Evolutionary conservation across 306 rosid species (phyloP).

Genomic region (Trifolium repens): DNA sequence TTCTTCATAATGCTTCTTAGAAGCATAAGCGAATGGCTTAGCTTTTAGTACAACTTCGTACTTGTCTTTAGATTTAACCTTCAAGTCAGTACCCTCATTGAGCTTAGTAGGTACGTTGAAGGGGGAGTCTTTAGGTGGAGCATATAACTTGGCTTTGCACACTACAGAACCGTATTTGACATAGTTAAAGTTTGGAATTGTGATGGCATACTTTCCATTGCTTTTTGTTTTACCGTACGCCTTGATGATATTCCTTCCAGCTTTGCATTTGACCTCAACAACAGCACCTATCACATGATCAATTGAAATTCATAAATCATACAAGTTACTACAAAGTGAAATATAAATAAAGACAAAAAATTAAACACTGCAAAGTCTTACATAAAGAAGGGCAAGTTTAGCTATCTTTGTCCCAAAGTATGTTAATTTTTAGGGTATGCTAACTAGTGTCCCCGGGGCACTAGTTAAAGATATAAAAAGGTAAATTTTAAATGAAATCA

Average conservation of each 20-base stretch:
- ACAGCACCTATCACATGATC: slow-evolving; percentile 59
- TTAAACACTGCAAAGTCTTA: neutral
- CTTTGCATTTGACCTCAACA: slow-evolving; percentile 82
- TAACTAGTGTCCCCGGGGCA: too few species aligned
- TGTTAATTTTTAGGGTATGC: neutral
- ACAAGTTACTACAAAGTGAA: neutral
- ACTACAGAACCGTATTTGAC: slow-evolving; percentile 64
- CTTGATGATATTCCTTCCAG: slow-evolving; percentile 59
- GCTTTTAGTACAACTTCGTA: slow-evolving; percentile 74
- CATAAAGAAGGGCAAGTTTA: neutral
- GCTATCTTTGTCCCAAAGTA: slow-evolving; percentile 2
- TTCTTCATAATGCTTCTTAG: slow-evolving; percentile 69
- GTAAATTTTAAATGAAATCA: too few species aligned
- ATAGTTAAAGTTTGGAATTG: slow-evolving; percentile 62
- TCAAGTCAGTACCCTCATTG: slow-evolving; percentile 64
- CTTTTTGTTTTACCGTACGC: slow-evolving; percentile 80
- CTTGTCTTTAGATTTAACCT: slow-evolving; percentile 72
- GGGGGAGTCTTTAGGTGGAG: slow-evolving; percentile 76
- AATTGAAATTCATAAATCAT: neutral
- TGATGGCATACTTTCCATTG: slow-evolving; percentile 79
- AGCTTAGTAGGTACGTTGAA: slow-evolving; percentile 75
- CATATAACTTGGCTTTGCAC: slow-evolving; percentile 82
- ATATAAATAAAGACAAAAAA: slow-evolving; percentile 8
- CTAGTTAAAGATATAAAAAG: too few species aligned
- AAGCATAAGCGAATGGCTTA: slow-evolving; percentile 84